phyloP scores from a whole-genome alignment of 2,329 filamentous ascomycete species.

The Botrytis galanthina region DNA sequence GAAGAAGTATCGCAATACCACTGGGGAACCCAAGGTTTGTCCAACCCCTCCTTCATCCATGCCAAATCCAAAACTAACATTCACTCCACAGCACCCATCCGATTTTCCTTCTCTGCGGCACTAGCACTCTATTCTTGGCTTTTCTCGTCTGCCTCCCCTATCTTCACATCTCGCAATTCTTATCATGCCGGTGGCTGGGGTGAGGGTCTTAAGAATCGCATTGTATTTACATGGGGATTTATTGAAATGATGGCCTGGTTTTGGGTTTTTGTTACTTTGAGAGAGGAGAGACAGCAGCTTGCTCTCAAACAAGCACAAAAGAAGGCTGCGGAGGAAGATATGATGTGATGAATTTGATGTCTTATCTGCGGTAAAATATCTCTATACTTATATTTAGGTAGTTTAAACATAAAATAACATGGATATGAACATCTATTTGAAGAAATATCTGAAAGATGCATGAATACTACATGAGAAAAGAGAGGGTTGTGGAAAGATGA shows the following conservation, averaged over 20 bases:
- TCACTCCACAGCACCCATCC: conserved; percentile 52
- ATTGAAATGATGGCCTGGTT: conserved; percentile 84
- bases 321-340: conserved; percentile 41
- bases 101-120: conserved; percentile 60
- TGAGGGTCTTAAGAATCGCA: conserved; percentile 74
- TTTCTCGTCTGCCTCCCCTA: conserved; percentile 52
- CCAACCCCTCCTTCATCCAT: conserved; percentile 48
- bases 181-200: conserved; percentile 48
- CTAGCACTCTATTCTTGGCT: conserved; percentile 64
- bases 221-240: conserved; percentile 83
- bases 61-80: conserved; percentile 4
- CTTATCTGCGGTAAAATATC: not conserved
- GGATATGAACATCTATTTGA: conserved; percentile 8
- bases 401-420: not conserved
- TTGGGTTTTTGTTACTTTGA: conserved; percentile 73
- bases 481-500: not conserved
- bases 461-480: not conserved
- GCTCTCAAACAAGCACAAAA: conserved; percentile 36
- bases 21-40: conserved; percentile 64
- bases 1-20: conserved; percentile 62
- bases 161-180: conserved; percentile 45
- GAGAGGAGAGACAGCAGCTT: conserved; percentile 56
- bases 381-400: not conserved
- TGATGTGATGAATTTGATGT: conserved; percentile 26
- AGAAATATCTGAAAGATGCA: not conserved